phyloP scores from a whole-genome alignment of 257 asterid genomes.

The Anisodus tanguticus region DNA sequence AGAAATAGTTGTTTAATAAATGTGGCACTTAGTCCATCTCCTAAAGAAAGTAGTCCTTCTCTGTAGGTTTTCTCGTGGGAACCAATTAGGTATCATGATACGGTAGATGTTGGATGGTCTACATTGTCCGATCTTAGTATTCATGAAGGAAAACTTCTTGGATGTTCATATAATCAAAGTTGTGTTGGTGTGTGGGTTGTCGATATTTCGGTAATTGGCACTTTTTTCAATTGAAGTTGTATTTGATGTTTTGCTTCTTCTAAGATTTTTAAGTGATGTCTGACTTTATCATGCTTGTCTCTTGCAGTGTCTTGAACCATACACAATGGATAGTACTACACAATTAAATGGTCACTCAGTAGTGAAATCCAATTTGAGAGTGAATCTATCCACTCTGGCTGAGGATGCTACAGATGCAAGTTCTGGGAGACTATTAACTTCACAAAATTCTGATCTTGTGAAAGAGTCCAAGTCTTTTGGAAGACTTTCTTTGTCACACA shows the following conservation, averaged over 20 bases:
- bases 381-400: slow-evolving; percentile 52
- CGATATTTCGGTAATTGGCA: slow-evolving; percentile 77
- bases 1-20: slow-evolving; percentile 25
- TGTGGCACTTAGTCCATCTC: slow-evolving; percentile 27
- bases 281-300: slow-evolving; percentile 37
- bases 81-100: slow-evolving; percentile 87
- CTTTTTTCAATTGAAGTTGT: slow-evolving; percentile 29
- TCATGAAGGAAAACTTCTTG: slow-evolving; percentile 99
- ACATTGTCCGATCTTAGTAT: slow-evolving; percentile 92
- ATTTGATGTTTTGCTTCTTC: slow-evolving; percentile 36
- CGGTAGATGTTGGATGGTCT: slow-evolving; percentile 99
- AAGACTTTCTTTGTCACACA: slow-evolving; percentile 71
- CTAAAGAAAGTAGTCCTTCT: neutral
- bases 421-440: slow-evolving; percentile 77
- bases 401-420: slow-evolving; percentile 65
- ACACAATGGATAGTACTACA: slow-evolving; percentile 65
- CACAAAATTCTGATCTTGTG: slow-evolving; percentile 69
- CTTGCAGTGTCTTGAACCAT: slow-evolving; percentile 90
- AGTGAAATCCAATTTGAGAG: slow-evolving; percentile 63
- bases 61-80: slow-evolving; percentile 95
- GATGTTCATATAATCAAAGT: slow-evolving; percentile 97
- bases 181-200: slow-evolving; percentile 99
- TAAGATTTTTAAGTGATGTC: slow-evolving; percentile 32
- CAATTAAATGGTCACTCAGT: slow-evolving; percentile 63
- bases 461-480: slow-evolving; percentile 72